phyloP scores from a whole-genome alignment of 2,329 filamentous ascomycete genomes.

The Ceratocystis alfenasii region DNA sequence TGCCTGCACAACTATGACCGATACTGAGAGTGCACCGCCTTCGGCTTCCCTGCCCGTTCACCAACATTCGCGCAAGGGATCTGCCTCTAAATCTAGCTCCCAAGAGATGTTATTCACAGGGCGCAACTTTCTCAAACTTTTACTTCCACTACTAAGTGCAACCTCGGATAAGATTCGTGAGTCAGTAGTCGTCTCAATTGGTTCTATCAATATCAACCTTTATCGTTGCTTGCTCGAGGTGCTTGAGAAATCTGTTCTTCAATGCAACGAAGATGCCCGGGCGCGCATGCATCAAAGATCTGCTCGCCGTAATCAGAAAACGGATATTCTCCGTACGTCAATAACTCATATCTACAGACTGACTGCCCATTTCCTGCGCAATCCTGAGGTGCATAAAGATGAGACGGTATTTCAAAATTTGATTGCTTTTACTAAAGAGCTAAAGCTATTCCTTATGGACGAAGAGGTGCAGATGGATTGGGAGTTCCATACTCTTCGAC shows the following conservation, averaged over 20 bases:
- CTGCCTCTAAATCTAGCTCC: conserved; percentile 50
- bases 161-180: conserved; percentile 72
- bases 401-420: conserved; percentile 87
- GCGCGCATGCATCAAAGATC: conserved; percentile 79
- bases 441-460: conserved; percentile 91
- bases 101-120: conserved; percentile 76
- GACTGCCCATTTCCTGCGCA: conserved; percentile 76
- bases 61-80: conserved; percentile 72
- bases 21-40: conserved; percentile 51
- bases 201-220: conserved; percentile 88
- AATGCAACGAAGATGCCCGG: conserved; percentile 80
- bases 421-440: conserved; percentile 76
- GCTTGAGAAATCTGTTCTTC: conserved; percentile 71
- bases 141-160: conserved; percentile 76
- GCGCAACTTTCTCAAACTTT: conserved; percentile 75
- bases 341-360: conserved; percentile 94
- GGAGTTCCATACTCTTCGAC: conserved; percentile 81
- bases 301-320: conserved; percentile 67
- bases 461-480: conserved; percentile 88
- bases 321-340: conserved; percentile 79
- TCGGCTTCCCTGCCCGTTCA: conserved; percentile 31
- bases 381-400: conserved; percentile 66
- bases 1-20: conserved; percentile 87
- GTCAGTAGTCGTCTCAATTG: conserved; percentile 81
- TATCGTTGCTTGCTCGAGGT: conserved; percentile 86